phyloP scores from a whole-genome alignment of 2,329 filamentous ascomycete genomes.

The Hypoxylon sp. region DNA sequence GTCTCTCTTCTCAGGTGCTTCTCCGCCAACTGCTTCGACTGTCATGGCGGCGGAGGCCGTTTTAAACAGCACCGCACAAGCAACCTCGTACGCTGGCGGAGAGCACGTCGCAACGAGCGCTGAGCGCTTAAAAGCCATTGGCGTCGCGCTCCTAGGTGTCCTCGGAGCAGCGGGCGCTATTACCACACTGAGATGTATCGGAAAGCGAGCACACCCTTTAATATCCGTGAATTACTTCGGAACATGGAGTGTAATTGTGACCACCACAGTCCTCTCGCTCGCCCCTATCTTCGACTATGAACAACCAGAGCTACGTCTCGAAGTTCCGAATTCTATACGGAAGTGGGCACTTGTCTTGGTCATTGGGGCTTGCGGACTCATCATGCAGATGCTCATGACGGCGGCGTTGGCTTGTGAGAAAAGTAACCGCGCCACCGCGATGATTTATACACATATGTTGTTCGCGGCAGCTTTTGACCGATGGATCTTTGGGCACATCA shows the following conservation, averaged over 20 bases:
- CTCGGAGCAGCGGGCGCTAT: constrained; percentile 81
- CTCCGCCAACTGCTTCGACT: constrained; percentile 35
- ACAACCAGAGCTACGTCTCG: constrained; percentile 61
- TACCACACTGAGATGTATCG: constrained; percentile 83
- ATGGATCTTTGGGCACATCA: constrained; percentile 66
- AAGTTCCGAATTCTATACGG: constrained; percentile 57
- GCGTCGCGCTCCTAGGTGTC: constrained; percentile 81
- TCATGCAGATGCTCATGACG: constrained; percentile 90
- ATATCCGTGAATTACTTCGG: constrained; percentile 90
- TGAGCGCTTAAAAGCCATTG: constrained; percentile 78
- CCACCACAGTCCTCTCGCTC: constrained; percentile 70
- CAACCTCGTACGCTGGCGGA: constrained; percentile 46
- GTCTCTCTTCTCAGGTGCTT: constrained; percentile 55
- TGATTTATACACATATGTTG: constrained; percentile 72
- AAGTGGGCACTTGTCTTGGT: constrained; percentile 79
- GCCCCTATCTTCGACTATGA: constrained; percentile 59
- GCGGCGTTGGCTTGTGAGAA: constrained; percentile 81
- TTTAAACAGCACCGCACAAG: constrained; percentile 33
- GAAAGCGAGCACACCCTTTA: constrained; percentile 83
- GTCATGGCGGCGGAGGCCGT: constrained; percentile 44
- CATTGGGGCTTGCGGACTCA: constrained; percentile 81
- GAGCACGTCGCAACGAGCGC: constrained; percentile 66
- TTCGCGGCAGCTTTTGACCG: constrained; percentile 68
- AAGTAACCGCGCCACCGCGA: constrained; percentile 69
- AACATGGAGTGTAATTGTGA: constrained; percentile 77